phyloP scores from a whole-genome alignment of 2,329 filamentous ascomycete species.

The Aphanoascus verrucosus region DNA sequence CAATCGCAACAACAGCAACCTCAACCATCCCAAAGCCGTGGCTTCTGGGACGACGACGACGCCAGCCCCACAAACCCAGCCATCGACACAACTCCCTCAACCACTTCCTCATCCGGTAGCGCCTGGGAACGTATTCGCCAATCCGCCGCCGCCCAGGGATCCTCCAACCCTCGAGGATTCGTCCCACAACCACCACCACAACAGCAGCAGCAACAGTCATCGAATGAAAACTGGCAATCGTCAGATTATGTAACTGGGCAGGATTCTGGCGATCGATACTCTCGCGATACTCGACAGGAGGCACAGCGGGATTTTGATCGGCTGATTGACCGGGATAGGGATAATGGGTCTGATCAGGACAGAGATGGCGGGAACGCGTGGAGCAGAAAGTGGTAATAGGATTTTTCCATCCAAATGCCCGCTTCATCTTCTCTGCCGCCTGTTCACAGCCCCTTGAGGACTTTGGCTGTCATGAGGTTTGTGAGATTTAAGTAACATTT shows the following conservation, averaged over 20 bases:
- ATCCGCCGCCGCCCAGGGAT: slow-evolving; percentile 2
- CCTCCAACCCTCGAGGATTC: slow-evolving; percentile 1
- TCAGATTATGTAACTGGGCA: slow-evolving; percentile 16
- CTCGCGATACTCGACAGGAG: slow-evolving; percentile 24
- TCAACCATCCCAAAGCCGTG: slow-evolving; percentile 4
- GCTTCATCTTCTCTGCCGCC: no score
- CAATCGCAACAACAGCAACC: not conserved
- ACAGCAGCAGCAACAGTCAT: slow-evolving; percentile 8
- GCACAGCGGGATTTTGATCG: slow-evolving; percentile 37
- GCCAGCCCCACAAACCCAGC: slow-evolving; percentile 23
- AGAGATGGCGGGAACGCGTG: slow-evolving; percentile 8
- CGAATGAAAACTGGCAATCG: slow-evolving; percentile 3
- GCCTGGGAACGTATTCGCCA: slow-evolving; percentile 31
- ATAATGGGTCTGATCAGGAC: slow-evolving; percentile 17
- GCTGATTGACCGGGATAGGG: slow-evolving; percentile 34
- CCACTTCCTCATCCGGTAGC: slow-evolving; percentile 19
- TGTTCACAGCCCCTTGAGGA: no score
- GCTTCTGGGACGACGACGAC: slow-evolving; percentile 31
- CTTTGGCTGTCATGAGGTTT: not conserved
- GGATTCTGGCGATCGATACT: slow-evolving; percentile 13
- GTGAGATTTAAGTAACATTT: not conserved
- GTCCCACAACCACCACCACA: not conserved
- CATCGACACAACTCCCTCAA: slow-evolving; percentile 1
- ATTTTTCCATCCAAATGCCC: no score
- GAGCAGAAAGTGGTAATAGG: slow-evolving; percentile 6